Conservation (phyloP, 768 basidiomycete genomes). For the Mrakia blollopis region DNA sequence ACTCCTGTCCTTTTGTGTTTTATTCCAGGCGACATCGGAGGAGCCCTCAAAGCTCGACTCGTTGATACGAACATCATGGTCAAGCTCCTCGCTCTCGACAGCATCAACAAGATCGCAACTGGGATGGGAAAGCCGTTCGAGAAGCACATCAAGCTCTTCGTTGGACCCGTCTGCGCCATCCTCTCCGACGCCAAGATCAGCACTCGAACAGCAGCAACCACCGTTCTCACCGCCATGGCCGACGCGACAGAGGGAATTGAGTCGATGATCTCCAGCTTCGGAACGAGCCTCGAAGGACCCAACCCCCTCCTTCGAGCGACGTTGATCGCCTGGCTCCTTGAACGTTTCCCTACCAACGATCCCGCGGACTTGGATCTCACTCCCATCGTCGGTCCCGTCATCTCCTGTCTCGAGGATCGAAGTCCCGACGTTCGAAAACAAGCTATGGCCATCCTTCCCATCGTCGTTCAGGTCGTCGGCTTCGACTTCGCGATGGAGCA, state of each 20-base stretch:
- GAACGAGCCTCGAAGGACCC: conserved; percentile 70
- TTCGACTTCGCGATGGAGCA: conserved; percentile 81
- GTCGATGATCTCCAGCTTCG: conserved; percentile 68
- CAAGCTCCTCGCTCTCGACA: conserved; percentile 81
- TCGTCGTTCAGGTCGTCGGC: conserved; percentile 66
- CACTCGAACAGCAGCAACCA: conserved; percentile 69
- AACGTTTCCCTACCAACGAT: conserved; percentile 61
- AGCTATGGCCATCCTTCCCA: conserved; percentile 73
- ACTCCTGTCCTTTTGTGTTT: not conserved
- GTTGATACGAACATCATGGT: conserved; percentile 92
- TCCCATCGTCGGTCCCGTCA: conserved; percentile 59
- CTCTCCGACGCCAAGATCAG: conserved; percentile 89
- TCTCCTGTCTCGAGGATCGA: conserved; percentile 83
- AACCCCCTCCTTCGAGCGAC: conserved; percentile 79
- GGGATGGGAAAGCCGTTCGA: conserved; percentile 97
- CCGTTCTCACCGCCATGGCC: conserved; percentile 75
- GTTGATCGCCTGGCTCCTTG: conserved; percentile 70
- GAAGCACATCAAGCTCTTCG: conserved; percentile 73
- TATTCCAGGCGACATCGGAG: conserved; percentile 74
- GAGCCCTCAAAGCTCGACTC: conserved; percentile 79
- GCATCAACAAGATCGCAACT: conserved; percentile 78
- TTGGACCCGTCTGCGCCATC: conserved; percentile 69
- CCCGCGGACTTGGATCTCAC: conserved; percentile 60
- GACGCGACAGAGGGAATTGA: conserved; percentile 80
- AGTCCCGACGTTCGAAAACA: conserved; percentile 87